Percentiles rank a stretch among this genome's conserved stretches.
These are phyloP conservation scores for Plenodomus tracheiphilus DNA, from an alignment of 2,329 filamentous ascomycete species.

Conservation along the genomic window DNA sequence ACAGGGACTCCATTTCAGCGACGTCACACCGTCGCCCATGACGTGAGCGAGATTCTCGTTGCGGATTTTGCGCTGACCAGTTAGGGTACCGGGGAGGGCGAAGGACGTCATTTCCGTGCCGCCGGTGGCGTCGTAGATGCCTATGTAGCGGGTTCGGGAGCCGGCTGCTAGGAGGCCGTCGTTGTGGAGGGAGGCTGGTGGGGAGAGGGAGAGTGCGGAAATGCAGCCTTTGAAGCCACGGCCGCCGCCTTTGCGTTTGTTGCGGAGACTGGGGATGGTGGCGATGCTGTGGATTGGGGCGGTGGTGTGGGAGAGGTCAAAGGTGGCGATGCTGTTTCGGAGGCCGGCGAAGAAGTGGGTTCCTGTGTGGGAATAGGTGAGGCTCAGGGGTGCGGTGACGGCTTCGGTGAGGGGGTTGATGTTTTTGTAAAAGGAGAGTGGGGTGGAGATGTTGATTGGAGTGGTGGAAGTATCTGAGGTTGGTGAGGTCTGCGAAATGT, in stretches of 20 bases:
- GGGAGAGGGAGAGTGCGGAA: slow-evolving; percentile 52
- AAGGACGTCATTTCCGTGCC: slow-evolving; percentile 58
- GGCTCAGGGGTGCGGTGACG: slow-evolving; percentile 58
- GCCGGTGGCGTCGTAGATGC: slow-evolving; percentile 57
- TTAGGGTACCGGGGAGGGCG: slow-evolving; percentile 39
- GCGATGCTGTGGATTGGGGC: slow-evolving; percentile 47
- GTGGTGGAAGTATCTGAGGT: slow-evolving; percentile 1
- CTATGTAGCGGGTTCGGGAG: slow-evolving; percentile 59
- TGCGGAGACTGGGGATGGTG: slow-evolving; percentile 54
- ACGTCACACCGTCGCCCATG: slow-evolving; percentile 57
- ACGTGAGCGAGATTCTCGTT: slow-evolving; percentile 5
- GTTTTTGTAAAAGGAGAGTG: slow-evolving; percentile 58
- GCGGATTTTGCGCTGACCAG: slow-evolving; percentile 7
- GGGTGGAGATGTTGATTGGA: slow-evolving; percentile 27
- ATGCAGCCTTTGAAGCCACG: slow-evolving; percentile 61
- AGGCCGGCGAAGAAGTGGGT: slow-evolving; percentile 61
- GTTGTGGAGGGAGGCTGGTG: slow-evolving; percentile 28
- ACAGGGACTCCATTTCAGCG: slow-evolving; percentile 61
- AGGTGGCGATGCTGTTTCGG: slow-evolving; percentile 57
- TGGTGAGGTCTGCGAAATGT: slow-evolving; percentile 22
- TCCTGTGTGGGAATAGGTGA: slow-evolving; percentile 56
- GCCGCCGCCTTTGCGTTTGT: slow-evolving; percentile 48
- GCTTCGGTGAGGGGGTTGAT: slow-evolving; percentile 60
- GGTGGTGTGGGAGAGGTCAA: slow-evolving; percentile 56
- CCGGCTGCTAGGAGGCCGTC: slow-evolving; percentile 59